Conservation (phyloP, 2,329 filamentous ascomycete species). For the Xylaria digitata region DNA sequence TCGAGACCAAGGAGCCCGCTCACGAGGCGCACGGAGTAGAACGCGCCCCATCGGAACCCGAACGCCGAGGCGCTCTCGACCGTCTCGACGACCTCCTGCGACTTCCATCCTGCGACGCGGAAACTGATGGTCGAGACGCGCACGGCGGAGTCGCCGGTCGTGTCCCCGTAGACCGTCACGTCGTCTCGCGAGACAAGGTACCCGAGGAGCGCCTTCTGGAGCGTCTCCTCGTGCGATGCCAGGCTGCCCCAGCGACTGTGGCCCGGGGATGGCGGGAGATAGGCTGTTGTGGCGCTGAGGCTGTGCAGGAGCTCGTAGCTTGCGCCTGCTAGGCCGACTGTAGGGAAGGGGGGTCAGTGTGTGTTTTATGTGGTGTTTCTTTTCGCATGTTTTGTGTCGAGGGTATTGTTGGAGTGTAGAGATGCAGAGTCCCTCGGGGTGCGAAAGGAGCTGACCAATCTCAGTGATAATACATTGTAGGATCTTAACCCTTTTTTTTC, state of each 20-base stretch:
- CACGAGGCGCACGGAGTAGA: constrained; percentile 74
- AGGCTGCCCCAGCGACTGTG: constrained; percentile 61
- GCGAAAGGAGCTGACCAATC: neutral
- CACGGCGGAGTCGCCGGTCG: constrained; percentile 57
- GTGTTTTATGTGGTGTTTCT: neutral
- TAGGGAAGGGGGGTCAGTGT: neutral
- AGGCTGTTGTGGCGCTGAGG: constrained; percentile 70
- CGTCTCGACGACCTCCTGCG: constrained; percentile 68
- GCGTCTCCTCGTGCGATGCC: constrained; percentile 66
- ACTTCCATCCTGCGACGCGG: constrained; percentile 66
- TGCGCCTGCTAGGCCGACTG: constrained; percentile 62
- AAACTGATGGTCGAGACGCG: constrained; percentile 77
- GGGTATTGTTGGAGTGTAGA: neutral
- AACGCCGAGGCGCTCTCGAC: constrained; percentile 69
- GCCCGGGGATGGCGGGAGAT: constrained; percentile 62
- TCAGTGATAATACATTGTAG: constrained; percentile 51
- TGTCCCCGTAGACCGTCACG: constrained; percentile 69
- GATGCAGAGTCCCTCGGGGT: no score
- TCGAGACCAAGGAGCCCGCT: constrained; percentile 68
- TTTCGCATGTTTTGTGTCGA: neutral
- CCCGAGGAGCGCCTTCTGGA: constrained; percentile 69
- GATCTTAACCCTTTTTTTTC: constrained; percentile 40
- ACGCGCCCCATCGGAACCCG: constrained; percentile 74
- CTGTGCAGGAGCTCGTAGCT: constrained; percentile 76
- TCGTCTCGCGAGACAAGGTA: constrained; percentile 66